Percentiles rank a stretch among this genome's conserved stretches.
Evolutionary conservation across 306 rosid species (phyloP).

Genomic region (Fragaria nilgerrensis): DNA sequence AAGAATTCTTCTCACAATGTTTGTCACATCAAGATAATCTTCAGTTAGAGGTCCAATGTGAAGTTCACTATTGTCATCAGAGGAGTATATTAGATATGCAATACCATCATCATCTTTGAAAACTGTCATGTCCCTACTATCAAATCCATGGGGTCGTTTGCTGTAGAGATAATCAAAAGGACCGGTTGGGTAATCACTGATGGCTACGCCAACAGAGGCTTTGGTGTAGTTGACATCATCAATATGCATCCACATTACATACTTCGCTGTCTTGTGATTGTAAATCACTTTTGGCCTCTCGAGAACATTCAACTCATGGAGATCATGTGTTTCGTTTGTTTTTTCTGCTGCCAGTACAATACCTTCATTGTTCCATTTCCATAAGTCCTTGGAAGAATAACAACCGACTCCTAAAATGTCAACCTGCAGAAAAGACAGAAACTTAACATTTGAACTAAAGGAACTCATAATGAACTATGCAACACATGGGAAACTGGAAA

Average conservation of each 20-base stretch:
- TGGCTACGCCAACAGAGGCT: conserved; percentile 82
- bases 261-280: conserved; percentile 76
- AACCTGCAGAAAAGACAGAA: conserved; percentile 44
- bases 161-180: conserved; percentile 84
- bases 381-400: conserved; percentile 92
- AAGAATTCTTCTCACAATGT: conserved; percentile 59
- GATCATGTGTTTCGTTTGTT: conserved; percentile 82
- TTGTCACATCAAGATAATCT: conserved; percentile 73
- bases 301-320: conserved; percentile 81
- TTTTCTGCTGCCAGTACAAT: conserved; percentile 83
- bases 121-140: conserved; percentile 92
- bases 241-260: conserved; percentile 99
- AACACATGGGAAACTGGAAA: conserved; percentile 6
- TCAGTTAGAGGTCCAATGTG: conserved; percentile 80
- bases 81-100: conserved; percentile 91
- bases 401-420: conserved; percentile 97
- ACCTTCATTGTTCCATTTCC: conserved; percentile 97
- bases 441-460: not conserved
- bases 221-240: conserved; percentile 93
- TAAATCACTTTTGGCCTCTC: conserved; percentile 96
- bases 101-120: conserved; percentile 86
- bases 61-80: conserved; percentile 94
- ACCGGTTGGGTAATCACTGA: conserved; percentile 78
- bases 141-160: conserved; percentile 87
- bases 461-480: not conserved